Conservation (phyloP, 768 basidiomycete species). For the Boletus sp. region DNA sequence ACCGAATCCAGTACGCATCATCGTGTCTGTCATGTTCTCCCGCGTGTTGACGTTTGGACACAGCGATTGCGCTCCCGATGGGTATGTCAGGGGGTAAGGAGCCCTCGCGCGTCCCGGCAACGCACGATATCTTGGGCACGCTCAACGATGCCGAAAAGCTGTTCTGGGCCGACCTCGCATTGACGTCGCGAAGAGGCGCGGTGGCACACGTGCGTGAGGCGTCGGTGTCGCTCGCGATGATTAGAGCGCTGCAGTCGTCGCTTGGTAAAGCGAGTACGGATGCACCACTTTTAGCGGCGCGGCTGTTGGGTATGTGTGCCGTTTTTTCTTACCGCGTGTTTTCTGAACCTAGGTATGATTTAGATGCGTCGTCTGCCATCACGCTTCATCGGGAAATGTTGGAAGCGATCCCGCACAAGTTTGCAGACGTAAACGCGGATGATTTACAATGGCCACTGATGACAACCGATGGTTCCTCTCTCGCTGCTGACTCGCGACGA, state of each 20-base stretch:
- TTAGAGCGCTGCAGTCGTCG: conserved; percentile 77
- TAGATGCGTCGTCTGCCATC: conserved; percentile 74
- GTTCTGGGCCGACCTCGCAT: conserved; percentile 62
- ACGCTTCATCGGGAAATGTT: conserved; percentile 85
- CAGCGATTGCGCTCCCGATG: conserved; percentile 85
- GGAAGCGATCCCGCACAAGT: conserved; percentile 76
- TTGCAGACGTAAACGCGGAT: conserved; percentile 46
- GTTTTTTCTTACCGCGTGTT: not conserved
- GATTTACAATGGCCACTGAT: conserved; percentile 77
- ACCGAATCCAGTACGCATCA: conserved; percentile 78
- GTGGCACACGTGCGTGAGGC: conserved; percentile 75
- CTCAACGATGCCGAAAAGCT: conserved; percentile 68
- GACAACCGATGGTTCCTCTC: conserved; percentile 41
- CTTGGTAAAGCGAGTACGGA: conserved; percentile 59
- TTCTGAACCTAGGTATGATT: not conserved
- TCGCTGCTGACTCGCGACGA: conserved; percentile 23
- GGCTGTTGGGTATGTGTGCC: conserved; percentile 53
- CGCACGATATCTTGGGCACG: conserved; percentile 55
- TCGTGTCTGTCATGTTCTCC: not conserved
- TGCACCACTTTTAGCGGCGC: conserved; percentile 55
- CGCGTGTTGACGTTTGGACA: conserved; percentile 8
- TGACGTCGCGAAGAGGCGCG: conserved; percentile 56
- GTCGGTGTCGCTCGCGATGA: conserved; percentile 63
- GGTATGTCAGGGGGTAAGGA: conserved; percentile 55
- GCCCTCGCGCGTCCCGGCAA: conserved; percentile 41